A percentile compares a stretch with the other conserved stretches of the same genome.
These are phyloP conservation scores for Amoebophrya sp. DNA, from an alignment of 169 alveolate genomes.

Conservation along the genomic window DNA sequence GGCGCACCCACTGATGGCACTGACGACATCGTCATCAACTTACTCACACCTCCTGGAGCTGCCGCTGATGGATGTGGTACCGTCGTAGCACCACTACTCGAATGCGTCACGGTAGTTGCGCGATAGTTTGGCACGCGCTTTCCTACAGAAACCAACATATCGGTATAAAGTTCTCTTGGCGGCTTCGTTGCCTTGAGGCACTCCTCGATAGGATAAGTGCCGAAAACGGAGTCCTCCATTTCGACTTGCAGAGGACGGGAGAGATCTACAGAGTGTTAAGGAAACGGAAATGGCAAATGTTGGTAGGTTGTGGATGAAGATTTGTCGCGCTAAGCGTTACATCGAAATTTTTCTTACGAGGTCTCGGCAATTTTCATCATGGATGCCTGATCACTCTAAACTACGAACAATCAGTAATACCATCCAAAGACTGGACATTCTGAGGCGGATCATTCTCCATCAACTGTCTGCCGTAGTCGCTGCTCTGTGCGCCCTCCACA, in stretches of 20 bases:
- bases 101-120: background rate
- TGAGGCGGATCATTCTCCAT: too few relatives aligned
- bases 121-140: background rate
- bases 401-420: too few relatives aligned
- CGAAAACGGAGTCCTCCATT: background rate
- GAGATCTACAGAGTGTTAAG: too few relatives aligned
- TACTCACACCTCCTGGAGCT: background rate
- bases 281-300: too few relatives aligned
- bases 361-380: too few relatives aligned
- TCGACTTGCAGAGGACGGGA: too few relatives aligned
- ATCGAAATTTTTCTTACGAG: too few relatives aligned
- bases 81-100: background rate
- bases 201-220: background rate
- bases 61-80: background rate
- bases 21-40: background rate
- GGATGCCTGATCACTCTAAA: too few relatives aligned
- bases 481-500: background rate
- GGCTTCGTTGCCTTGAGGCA: background rate
- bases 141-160: background rate
- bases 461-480: background rate
- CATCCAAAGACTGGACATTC: too few relatives aligned
- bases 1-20: background rate
- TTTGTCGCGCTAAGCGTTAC: too few relatives aligned
- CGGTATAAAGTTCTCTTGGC: background rate
- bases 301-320: too few relatives aligned